These are phyloP conservation scores for Arthroderma uncinatum DNA, from an alignment of 2,329 filamentous ascomycete species.

Conservation along the genomic window DNA sequence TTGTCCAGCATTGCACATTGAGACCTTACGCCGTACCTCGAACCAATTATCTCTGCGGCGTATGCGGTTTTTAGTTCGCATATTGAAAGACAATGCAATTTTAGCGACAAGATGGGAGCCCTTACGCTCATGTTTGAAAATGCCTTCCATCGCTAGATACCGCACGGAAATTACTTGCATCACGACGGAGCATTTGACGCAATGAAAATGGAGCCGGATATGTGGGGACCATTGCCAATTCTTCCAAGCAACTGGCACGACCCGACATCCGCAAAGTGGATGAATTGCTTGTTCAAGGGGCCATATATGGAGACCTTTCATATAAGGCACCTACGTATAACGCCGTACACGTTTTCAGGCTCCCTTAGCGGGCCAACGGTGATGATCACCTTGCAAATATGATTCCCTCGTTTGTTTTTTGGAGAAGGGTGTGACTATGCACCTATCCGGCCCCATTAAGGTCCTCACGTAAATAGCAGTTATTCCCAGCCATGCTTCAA, in stretches of 20 bases:
- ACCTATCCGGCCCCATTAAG: neutral
- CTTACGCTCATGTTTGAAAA: neutral
- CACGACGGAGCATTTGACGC: slow-evolving; percentile 1
- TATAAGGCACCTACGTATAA: neutral
- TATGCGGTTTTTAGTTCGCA: no score
- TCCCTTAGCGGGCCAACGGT: neutral
- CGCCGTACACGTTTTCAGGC: neutral
- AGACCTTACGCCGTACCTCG: no score
- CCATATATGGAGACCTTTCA: neutral
- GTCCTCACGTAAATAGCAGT: neutral
- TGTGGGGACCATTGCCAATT: neutral
- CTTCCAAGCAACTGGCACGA: neutral
- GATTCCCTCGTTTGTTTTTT: neutral
- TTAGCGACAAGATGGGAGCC: neutral
- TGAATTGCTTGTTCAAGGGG: neutral
- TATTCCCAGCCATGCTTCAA: neutral
- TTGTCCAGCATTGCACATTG: neutral
- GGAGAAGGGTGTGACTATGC: neutral
- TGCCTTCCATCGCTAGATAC: neutral
- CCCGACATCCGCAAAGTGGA: neutral
- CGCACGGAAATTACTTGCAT: neutral
- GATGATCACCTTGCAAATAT: neutral
- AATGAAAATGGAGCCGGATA: neutral
- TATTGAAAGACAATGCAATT: no score
- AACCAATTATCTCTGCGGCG: no score